phyloP scores from a whole-genome alignment of 495 filamentous ascomycete species.

The Talaromyces stipitatus region DNA sequence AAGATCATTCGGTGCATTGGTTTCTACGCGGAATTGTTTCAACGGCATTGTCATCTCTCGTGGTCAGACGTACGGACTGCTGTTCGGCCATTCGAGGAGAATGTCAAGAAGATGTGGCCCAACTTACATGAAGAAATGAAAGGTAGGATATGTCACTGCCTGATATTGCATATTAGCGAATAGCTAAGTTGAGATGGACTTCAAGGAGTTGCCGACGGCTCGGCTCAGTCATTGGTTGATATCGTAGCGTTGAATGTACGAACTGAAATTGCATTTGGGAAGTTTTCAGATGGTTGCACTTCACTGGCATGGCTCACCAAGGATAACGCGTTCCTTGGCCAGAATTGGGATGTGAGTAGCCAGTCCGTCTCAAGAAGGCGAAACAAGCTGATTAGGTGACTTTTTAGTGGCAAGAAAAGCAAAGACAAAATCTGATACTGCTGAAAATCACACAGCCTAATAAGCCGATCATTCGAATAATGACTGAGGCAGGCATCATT shows the following conservation, averaged over 20 bases:
- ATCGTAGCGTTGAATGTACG: slow-evolving; percentile 61
- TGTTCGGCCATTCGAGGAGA: neutral
- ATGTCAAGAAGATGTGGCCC: neutral
- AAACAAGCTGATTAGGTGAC: neutral
- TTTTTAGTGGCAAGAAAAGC: slow-evolving; percentile 1
- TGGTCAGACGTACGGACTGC: slow-evolving; percentile 1
- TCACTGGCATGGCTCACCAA: slow-evolving; percentile 43
- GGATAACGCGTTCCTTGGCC: slow-evolving; percentile 39
- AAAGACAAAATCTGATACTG: neutral
- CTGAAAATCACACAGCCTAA: slow-evolving; percentile 1
- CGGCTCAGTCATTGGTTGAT: slow-evolving; percentile 41
- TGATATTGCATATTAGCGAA: neutral
- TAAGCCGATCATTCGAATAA: slow-evolving; percentile 16
- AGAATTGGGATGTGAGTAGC: slow-evolving; percentile 61
- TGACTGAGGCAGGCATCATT: slow-evolving; percentile 61
- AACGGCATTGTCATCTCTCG: neutral
- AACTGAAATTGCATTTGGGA: slow-evolving; percentile 59
- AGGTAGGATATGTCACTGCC: neutral
- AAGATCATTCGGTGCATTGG: neutral
- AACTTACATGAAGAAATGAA: slow-evolving; percentile 30
- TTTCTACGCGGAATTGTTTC: slow-evolving; percentile 1
- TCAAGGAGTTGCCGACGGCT: slow-evolving; percentile 51
- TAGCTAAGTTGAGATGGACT: neutral
- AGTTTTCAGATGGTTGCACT: slow-evolving; percentile 59
- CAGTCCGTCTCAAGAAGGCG: neutral